Conservation (phyloP, 2,329 filamentous ascomycete species). For the Penicillium aurantiogriseum region DNA sequence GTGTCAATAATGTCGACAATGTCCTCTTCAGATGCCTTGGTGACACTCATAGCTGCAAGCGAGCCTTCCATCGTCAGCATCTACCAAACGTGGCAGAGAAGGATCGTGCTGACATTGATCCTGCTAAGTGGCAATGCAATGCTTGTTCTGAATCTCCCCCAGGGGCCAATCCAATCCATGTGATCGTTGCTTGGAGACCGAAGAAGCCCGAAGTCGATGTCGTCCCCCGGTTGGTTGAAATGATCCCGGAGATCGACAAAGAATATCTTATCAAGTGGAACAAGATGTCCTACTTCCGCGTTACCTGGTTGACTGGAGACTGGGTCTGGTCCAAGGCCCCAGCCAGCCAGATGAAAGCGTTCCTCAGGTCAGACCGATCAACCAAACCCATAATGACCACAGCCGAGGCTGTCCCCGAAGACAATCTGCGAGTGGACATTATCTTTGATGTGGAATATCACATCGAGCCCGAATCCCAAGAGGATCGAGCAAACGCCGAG, state of each 20-base stretch:
- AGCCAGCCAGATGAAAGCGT: conserved; percentile 65
- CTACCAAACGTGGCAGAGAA: conserved; percentile 53
- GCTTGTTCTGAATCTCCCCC: conserved; percentile 65
- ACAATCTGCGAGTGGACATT: conserved; percentile 81
- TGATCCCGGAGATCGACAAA: conserved; percentile 71
- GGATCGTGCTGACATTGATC: conserved; percentile 43
- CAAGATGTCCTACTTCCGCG: conserved; percentile 73
- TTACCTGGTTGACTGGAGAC: conserved; percentile 80
- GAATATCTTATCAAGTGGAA: conserved; percentile 94
- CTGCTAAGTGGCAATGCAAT: conserved; percentile 82
- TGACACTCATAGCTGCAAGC: conserved; percentile 60
- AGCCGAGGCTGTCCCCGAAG: conserved; percentile 81
- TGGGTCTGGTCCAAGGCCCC: conserved; percentile 78
- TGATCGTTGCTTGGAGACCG: conserved; percentile 87
- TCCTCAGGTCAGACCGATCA: conserved; percentile 66
- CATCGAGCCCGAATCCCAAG: conserved; percentile 55
- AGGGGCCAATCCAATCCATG: conserved; percentile 61
- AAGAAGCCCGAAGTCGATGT: conserved; percentile 56
- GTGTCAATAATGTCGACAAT: conserved; percentile 72
- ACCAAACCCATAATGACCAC: conserved; percentile 66
- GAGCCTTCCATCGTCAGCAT: conserved; percentile 82
- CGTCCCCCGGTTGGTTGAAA: conserved; percentile 42
- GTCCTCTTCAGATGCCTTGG: conserved; percentile 74
- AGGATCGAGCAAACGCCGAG: conserved; percentile 67
- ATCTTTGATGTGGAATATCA: conserved; percentile 77